A percentile compares a stretch with the other conserved stretches of the same genome.
Conservation (phyloP, 148 eudicot genomes). For the Camellia granthamiana region DNA sequence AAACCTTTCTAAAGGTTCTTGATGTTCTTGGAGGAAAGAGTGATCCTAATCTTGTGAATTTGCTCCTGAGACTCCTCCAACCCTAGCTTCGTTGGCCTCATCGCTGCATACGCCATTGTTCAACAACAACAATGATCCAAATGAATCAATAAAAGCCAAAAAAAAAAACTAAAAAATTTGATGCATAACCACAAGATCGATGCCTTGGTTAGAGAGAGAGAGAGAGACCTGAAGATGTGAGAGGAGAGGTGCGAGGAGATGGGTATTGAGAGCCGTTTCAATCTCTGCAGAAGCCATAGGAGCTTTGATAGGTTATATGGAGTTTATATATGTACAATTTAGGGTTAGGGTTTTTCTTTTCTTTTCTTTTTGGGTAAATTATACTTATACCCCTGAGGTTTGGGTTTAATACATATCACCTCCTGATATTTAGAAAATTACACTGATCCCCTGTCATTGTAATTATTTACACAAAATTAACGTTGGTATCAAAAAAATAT, state of each 20-base stretch:
- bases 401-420: too few species aligned
- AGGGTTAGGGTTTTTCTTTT: too few species aligned
- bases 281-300: background rate
- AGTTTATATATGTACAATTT: background rate
- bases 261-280: background rate
- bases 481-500: too few species aligned
- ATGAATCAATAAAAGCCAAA: background rate
- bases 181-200: background rate
- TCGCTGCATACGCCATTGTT: conserved; percentile 55
- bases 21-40: conserved; percentile 88
- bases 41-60: conserved; percentile 84
- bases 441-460: too few species aligned
- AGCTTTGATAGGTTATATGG: background rate
- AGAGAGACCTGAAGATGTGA: background rate
- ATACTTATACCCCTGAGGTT: too few species aligned
- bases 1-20: conserved; percentile 93
- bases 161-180: background rate
- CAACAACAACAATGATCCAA: background rate
- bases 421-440: too few species aligned
- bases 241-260: background rate
- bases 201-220: background rate
- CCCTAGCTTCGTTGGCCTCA: conserved; percentile 68
- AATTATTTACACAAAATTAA: too few species aligned
- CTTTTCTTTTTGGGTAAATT: too few species aligned
- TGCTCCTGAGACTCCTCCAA: conserved; percentile 71